Evolutionary conservation across 805 yeast species (phyloP), one percentile per base, ranked within the genome.

Genomic region (Saccharomycopsis olivae): DNA sequence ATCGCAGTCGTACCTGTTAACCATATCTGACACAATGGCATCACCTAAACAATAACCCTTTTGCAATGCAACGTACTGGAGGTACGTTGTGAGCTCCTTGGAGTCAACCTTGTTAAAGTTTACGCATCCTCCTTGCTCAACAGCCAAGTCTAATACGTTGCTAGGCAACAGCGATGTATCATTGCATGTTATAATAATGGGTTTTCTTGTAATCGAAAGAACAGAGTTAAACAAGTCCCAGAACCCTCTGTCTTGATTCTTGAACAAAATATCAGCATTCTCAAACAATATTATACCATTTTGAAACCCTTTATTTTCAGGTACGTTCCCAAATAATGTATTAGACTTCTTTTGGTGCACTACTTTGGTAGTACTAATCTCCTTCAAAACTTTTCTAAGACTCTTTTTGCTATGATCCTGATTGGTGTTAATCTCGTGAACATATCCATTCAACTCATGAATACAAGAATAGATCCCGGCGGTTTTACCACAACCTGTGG

Each of bases 251-350:
- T 92, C 97, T 24, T 71, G 75, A 30, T 69, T 74, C 39, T 75
- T 85, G 51, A 80, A 85, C 15, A 88, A 55, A 9, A 84, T 64
- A 54, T 89, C 95, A 30, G 83, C 88, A 51, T 89, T 96, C 50
- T 88, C 95, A 42, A 89, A 65, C 25, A 92, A 57, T 3, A 92
- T 77, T 4, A 86, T 61, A 5, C 89, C 87, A 43, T 73, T 68
- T 44, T 69, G 75, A 37, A 69, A 69, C 30, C 24, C 39, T 24
- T 25, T 25, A 15, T 6, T 16, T 20, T 20, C 21, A n/a, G n/a
- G n/a, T n/a, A n/a, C n/a, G n/a, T n/a, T n/a, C n/a, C n/a, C n/a
- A n/a, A n/a, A n/a, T n/a, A n/a, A n/a, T 49, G 36, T 49, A 40
- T 18, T 28, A 5, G 39, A 50, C 27, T 57, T 57, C 19, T 33